Base-by-base conservation (phyloP, 805 yeast genomes). In the Hemisphaericaspora nanyangensis region DNA sequence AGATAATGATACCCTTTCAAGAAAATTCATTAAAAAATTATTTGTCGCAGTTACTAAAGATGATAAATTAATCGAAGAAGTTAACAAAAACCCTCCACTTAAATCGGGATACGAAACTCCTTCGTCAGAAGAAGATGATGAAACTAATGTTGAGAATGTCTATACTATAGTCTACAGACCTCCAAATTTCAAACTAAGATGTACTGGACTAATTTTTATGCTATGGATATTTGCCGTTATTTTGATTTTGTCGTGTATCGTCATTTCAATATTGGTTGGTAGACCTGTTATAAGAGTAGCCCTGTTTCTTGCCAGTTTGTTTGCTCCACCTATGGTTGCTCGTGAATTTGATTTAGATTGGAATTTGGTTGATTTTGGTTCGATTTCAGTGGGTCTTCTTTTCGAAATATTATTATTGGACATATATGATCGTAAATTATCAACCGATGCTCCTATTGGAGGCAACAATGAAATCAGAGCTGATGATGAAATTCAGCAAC, bases 81-180 rank as follows among this genome's bases (percentile, higher is more conserved):
- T 22, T n/a, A 18, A 15, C 5, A 4, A 24, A 13, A 45, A 45
- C 17, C 33, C 37, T 11, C 34, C 38, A 16, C 27, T 26, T 42
- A 48, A 43, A 4, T 15, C 25, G 2, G 56, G 48, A 12, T 47
- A 56, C 29, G 70, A 63, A 16, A 58, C 59, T 24, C 67, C 66
- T 5, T 64, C 58, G 29, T 49, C 71, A 19, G 27, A 34, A 12
- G 42, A 37, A 15, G 46, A 43, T 17, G 48, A 45, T 20, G 76
- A 72, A 29, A 74, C 65, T 31, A 65, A 60, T 22, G 35, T 51
- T 29, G 68, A 62, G 17, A 58, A 64, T 34, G 64, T 64, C 2
- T 88, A 90, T 58, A 70, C 77, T 2, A 76, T 90, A 20, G 96
- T 90, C 3, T 95, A 90, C 61, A 71, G 87, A 32, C 98, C 99